Percentiles rank a stretch among this genome's conserved stretches.
Evolutionary conservation across 345 rosid species (phyloP).

Genomic region (Linum usitatissimum): DNA sequence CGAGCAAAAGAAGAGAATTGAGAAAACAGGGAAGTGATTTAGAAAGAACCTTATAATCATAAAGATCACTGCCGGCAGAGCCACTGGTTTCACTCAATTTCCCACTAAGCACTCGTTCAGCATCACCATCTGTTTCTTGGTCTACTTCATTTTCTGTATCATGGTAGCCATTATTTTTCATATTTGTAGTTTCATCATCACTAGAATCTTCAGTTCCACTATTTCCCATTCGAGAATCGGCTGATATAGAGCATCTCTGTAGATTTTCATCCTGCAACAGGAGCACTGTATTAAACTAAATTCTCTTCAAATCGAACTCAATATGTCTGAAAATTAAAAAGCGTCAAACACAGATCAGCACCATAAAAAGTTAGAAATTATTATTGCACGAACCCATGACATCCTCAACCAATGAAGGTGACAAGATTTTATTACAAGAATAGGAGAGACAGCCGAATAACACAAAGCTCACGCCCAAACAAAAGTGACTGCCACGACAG

Average conservation of each 20-base stretch:
- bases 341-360: not conserved
- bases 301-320: not conserved
- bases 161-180: conserved; percentile 64
- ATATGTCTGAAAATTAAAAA: too few relatives aligned
- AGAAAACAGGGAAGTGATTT: not conserved
- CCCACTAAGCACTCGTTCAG: conserved; percentile 65
- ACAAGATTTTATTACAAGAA: not conserved
- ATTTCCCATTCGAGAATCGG: conserved; percentile 77
- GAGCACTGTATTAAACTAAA: not conserved
- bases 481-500: not conserved
- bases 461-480: not conserved
- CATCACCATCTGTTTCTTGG: conserved; percentile 70
- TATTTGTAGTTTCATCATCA: conserved; percentile 71
- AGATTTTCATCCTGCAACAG: conserved; percentile 82
- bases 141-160: conserved; percentile 88
- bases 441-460: not conserved
- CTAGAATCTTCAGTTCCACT: conserved; percentile 87
- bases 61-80: conserved; percentile 72
- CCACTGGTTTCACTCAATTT: conserved; percentile 91
- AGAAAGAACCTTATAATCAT: conserved; percentile 70
- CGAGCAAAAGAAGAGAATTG: not conserved
- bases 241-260: conserved; percentile 87
- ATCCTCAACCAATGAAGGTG: not conserved
- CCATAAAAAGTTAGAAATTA: not conserved
- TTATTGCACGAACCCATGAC: not conserved